Evolutionary conservation across 78 protist species (phyloP).

Genomic region (Dictyostelium purpureum): DNA sequence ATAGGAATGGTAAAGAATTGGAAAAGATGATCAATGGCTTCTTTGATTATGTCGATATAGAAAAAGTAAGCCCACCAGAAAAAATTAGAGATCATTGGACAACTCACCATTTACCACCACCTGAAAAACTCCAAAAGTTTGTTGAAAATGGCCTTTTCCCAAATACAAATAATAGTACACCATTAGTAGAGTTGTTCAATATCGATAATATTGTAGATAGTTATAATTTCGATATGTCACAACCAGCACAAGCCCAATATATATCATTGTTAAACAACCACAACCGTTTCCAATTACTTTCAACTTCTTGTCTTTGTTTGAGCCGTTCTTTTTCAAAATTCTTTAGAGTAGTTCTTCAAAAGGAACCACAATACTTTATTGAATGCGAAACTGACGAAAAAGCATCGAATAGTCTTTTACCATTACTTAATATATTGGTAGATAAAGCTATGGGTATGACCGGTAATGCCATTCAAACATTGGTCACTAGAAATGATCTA

Average conservation of each 20-base stretch:
- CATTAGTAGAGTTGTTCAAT: neutral
- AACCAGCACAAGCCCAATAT: neutral
- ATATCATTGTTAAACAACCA: neutral
- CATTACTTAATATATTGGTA: neutral
- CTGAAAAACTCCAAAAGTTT: neutral
- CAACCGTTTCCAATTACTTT: neutral
- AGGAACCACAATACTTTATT: neutral
- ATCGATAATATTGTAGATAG: neutral
- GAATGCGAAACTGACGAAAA: neutral
- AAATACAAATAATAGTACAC: neutral
- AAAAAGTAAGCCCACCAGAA: neutral
- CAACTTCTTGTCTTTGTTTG: neutral
- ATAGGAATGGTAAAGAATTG: neutral
- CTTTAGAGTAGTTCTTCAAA: slow-evolving; percentile 3
- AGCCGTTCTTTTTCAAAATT: slow-evolving; percentile 21
- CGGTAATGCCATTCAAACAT: neutral
- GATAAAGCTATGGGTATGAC: neutral
- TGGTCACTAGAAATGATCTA: neutral
- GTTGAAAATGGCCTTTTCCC: neutral
- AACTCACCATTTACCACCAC: neutral
- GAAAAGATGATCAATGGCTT: neutral
- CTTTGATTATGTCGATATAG: neutral
- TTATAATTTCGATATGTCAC: too few species aligned
- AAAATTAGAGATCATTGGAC: neutral
- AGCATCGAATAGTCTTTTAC: neutral